Evolutionary conservation across 768 basidiomycete genomes (phyloP), one percentile per base, ranked within the genome.

Genomic region (Rhodotorula taiwanensis): DNA sequence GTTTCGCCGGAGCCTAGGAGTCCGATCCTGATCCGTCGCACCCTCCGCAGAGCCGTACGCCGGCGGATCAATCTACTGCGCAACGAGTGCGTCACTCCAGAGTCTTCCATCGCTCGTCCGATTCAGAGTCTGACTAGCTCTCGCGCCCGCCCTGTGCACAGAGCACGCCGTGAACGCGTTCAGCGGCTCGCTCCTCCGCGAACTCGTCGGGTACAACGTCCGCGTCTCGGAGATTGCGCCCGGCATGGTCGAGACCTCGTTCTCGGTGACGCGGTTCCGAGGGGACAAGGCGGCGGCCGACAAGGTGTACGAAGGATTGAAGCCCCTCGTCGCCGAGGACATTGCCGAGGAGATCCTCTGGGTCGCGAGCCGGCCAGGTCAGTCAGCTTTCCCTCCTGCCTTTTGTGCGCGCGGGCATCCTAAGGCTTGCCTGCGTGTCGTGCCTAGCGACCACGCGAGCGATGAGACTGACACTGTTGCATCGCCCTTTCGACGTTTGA

Each of bases 301-400:
- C 73, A 87, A 87, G 70, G 93, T 97, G 4, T 99, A 99, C 75
- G 80, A 87, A 36, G 94, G 66, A 25, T 42, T 72, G 21, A 50
- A 66, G 48, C 70, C 70, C 28, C 60, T 72, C n/a, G 62, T 64
- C 4, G 69, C 59, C 0, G 45, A 60, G 14, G 66, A 70, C 51
- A 70, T 69, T 41, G 95, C 95, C 2, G 95, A 99, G 75, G 92
- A 98, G 76, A 93, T 99, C 72, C 91, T 94, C 25, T 99, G 94
- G 94, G 85, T 85, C 20, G 94, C 95, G 25, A 81, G n/a, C 87
- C 16, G 85, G 93, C 45, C 93, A 93, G 16, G 81, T 97, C 8
- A 25, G 43, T 34, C 11, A n/a, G n/a, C 31, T 21, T 6, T 13
- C 28, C 2, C 9, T 28, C 15, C 47, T 20, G 27, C 27, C 18